phyloP scores from a whole-genome alignment of 495 filamentous ascomycete species.

The Neurospora sp. region DNA sequence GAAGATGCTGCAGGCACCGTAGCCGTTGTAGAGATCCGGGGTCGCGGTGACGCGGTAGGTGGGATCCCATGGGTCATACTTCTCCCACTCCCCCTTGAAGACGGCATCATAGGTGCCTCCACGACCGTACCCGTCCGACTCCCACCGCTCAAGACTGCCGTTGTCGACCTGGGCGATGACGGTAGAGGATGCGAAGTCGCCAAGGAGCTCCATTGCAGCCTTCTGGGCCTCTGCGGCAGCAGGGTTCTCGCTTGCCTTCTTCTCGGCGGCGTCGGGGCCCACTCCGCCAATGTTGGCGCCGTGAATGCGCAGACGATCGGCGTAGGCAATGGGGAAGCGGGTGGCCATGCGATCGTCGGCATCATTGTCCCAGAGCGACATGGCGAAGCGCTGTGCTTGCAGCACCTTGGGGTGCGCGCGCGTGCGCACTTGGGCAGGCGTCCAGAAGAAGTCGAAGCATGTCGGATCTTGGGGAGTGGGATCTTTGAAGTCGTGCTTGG shows the following conservation, averaged over 20 bases:
- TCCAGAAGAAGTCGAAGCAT: conserved; percentile 92
- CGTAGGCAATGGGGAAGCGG: conserved; percentile 64
- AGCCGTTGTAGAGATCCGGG: conserved; percentile 77
- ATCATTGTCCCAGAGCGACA: conserved; percentile 72
- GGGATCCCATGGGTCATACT: conserved; percentile 78
- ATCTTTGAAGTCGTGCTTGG: conserved; percentile 44
- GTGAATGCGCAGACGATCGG: conserved; percentile 73
- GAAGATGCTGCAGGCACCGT: conserved; percentile 78
- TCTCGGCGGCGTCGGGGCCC: conserved; percentile 13
- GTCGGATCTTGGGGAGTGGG: conserved; percentile 50
- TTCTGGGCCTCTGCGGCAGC: conserved; percentile 12
- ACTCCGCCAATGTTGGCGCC: conserved; percentile 30
- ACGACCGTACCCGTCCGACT: conserved; percentile 67
- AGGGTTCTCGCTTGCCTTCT: conserved; percentile 9
- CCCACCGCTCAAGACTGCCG: conserved; percentile 83
- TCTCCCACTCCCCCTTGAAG: conserved; percentile 71
- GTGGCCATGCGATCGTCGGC: conserved; percentile 47
- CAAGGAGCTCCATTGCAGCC: conserved; percentile 29
- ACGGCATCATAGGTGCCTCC: conserved; percentile 65
- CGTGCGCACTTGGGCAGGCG: conserved; percentile 67
- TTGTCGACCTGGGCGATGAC: conserved; percentile 70
- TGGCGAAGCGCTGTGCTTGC: conserved; percentile 64
- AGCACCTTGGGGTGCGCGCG: conserved; percentile 68
- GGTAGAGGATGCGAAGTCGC: conserved; percentile 33
- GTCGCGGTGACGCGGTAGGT: conserved; percentile 60